A percentile compares a stretch with the other conserved stretches of the same genome.
Conservation (phyloP, 345 rosid genomes). For the Citrus glauca region DNA sequence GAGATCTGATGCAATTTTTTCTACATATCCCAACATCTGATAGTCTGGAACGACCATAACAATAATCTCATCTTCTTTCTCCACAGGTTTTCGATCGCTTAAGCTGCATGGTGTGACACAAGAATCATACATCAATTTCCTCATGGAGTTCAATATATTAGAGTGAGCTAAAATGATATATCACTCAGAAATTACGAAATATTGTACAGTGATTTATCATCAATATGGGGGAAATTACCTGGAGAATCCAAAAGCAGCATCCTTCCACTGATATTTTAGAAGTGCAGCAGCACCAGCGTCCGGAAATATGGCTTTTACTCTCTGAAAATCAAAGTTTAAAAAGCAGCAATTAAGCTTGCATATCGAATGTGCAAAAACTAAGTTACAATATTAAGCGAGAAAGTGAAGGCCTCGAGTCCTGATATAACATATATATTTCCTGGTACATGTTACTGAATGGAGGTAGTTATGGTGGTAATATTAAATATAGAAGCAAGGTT, state of each 20-base stretch:
- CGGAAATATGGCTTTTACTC: slow-evolving; percentile 87
- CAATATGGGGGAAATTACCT: slow-evolving; percentile 39
- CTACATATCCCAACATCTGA: slow-evolving; percentile 81
- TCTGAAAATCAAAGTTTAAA: slow-evolving; percentile 38
- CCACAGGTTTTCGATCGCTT: slow-evolving; percentile 88
- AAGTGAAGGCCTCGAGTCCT: neutral
- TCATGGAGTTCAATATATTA: neutral
- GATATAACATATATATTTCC: neutral
- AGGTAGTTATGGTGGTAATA: neutral
- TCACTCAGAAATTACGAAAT: neutral
- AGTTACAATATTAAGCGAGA: neutral
- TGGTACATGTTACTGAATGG: neutral
- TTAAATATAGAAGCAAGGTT: neutral
- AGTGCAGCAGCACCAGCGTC: slow-evolving; percentile 98
- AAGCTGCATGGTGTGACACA: slow-evolving; percentile 42
- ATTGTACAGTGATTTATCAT: neutral
- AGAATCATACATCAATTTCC: neutral
- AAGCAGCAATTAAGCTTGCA: neutral
- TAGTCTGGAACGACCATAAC: slow-evolving; percentile 96
- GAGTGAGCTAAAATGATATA: neutral
- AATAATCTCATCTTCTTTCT: slow-evolving; percentile 81
- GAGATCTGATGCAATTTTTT: slow-evolving; percentile 74
- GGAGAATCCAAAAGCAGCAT: slow-evolving; percentile 86
- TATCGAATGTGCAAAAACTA: neutral
- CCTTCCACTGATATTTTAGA: slow-evolving; percentile 79